Base-by-base conservation (phyloP, 805 yeast species). In the Spathaspora passalidarum region DNA sequence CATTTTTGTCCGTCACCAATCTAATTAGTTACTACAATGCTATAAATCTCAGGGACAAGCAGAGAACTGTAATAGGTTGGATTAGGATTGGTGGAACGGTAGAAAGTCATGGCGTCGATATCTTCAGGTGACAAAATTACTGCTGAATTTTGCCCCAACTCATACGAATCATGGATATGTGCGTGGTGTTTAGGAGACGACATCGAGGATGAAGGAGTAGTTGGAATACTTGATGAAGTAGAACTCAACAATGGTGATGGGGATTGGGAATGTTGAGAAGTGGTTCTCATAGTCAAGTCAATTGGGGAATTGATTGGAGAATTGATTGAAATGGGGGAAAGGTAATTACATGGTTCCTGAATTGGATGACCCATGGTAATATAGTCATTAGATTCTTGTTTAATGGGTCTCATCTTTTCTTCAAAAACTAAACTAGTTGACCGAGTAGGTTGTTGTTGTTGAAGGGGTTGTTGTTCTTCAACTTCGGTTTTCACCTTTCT, bases 101-200 rank as follows among this genome's bases (percentile, higher is more conserved):
- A 29, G 18, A 29, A 18, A 32, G 25, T 5, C 17, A 21, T 21
- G 25, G 19, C 16, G 18, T 9, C 18, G 16, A 21, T 13, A 2
- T 16, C 18, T 35, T 14, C 20, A 22, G 36, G 19, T 16, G 42
- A 42, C 72, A 66, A 67, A 70, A 69, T 69, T 64, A 58, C 75
- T 70, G 65, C 75, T 61, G 75, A 69, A 69, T 69, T 68, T 67
- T 70, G 75, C 74, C 63, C 74, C 71, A 69, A 56, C 60, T 65
- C 72, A 57, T 53, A 54, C 39, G 48, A 51, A 48, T 65, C 72
- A 56, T 53, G 52, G 39, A 45, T 49, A 47, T 46, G 51, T 19
- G 16, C 16, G n/a, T 41, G n/a, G 11, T 41, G 26, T 22, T 17
- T n/a, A 19, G 35, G 44, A 25, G 42, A 39, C 26, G 43, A 25